These are phyloP conservation scores for Micractinium conductrix DNA, from an alignment of 139 green algal genomes.

Conservation along the genomic window DNA sequence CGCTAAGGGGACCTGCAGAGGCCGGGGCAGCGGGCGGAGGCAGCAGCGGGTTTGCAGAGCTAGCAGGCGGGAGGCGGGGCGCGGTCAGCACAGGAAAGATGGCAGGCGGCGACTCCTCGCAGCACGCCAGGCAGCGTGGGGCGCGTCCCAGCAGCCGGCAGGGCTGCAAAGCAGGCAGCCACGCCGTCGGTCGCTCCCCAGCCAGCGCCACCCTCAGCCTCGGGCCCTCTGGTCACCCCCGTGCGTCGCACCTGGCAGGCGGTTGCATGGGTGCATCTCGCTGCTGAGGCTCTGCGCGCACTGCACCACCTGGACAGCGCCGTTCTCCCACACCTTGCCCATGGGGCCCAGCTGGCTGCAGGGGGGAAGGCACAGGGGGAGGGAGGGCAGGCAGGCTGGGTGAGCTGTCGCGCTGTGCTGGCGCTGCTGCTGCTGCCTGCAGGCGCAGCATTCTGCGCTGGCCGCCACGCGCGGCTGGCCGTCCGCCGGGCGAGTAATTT, in stretches of 20 bases:
- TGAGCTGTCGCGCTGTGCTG: too few relatives aligned
- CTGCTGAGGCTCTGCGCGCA: slow-evolving; percentile 25
- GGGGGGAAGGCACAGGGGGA: background rate
- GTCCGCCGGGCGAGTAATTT: too few relatives aligned
- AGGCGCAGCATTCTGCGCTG: background rate
- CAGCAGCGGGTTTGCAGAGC: background rate
- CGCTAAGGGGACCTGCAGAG: slow-evolving; percentile 2
- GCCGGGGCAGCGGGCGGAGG: too few relatives aligned
- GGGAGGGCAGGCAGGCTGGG: background rate
- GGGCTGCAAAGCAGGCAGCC: background rate
- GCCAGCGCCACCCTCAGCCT: too few relatives aligned
- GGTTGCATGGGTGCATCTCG: slow-evolving; percentile 39
- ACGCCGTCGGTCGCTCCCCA: too few relatives aligned
- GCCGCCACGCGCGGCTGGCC: too few relatives aligned
- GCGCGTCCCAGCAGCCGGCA: too few relatives aligned
- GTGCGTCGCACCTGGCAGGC: slow-evolving; percentile 20
- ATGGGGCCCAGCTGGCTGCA: slow-evolving; percentile 47
- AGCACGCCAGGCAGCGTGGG: too few relatives aligned
- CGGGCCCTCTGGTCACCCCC: background rate
- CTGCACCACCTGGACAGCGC: slow-evolving; percentile 50
- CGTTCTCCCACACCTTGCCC: slow-evolving; percentile 54
- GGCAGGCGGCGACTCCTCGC: too few relatives aligned
- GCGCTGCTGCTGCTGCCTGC: background rate
- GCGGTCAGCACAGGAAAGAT: too few relatives aligned
- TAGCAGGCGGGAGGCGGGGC: background rate